Conservation (phyloP, 208 protist species). For the Polymyxa betae region DNA sequence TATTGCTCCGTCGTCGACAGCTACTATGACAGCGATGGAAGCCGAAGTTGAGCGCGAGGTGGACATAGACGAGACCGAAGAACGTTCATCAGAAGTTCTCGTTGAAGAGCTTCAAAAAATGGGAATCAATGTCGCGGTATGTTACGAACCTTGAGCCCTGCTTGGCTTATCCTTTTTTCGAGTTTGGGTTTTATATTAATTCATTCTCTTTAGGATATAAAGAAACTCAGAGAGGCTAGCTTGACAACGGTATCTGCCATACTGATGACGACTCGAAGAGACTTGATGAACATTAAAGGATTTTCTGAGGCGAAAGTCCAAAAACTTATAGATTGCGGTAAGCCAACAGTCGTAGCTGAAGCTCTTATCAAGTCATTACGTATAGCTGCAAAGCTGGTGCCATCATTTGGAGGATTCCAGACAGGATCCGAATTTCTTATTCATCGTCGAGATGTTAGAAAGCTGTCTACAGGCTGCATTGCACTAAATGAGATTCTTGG, state of each 20-base stretch:
- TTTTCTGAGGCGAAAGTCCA: conserved; percentile 96
- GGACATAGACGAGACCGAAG: neutral
- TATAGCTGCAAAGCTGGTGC: conserved; percentile 78
- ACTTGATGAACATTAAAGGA: conserved; percentile 88
- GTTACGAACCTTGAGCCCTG: no score
- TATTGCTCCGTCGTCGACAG: no score
- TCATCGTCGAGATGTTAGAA: conserved; percentile 62
- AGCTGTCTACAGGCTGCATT: conserved; percentile 89
- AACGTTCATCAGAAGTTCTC: neutral
- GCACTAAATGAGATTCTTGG: conserved; percentile 89
- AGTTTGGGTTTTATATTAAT: neutral
- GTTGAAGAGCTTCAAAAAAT: neutral
- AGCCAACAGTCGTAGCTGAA: neutral
- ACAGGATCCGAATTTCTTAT: conserved; percentile 77
- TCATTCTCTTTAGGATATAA: conserved; percentile 69
- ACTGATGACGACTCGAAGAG: conserved; percentile 75
- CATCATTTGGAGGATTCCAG: conserved; percentile 3
- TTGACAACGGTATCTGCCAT: conserved; percentile 72
- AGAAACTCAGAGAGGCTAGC: conserved; percentile 76
- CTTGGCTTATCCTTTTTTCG: neutral
- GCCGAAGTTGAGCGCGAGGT: neutral
- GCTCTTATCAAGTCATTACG: neutral
- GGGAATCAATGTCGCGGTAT: neutral
- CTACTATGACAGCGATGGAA: no score
- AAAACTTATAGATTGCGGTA: conserved; percentile 87